phyloP scores from a whole-genome alignment of 495 filamentous ascomycete species.

The Corynascus novoguineensis region DNA sequence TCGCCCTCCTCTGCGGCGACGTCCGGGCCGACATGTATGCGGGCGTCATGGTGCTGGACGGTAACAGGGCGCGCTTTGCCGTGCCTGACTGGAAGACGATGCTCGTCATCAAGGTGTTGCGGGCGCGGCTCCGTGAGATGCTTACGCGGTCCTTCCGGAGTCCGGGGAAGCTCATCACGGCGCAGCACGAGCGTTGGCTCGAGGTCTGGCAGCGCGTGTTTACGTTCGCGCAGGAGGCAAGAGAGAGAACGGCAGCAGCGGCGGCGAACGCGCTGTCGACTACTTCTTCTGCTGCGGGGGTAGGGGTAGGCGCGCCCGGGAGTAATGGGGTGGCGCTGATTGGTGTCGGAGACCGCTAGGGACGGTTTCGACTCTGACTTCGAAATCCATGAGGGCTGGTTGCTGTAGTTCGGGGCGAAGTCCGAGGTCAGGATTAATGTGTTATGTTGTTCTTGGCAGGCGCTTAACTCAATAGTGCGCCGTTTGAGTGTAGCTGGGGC shows the following conservation, averaged over 20 bases:
- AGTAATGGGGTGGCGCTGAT: background rate
- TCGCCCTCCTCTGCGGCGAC: slow-evolving; percentile 81
- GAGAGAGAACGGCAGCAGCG: slow-evolving; percentile 20
- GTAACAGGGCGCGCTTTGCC: slow-evolving; percentile 80
- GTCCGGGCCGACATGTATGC: slow-evolving; percentile 81
- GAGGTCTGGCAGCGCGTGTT: slow-evolving; percentile 60
- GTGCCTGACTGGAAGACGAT: slow-evolving; percentile 87
- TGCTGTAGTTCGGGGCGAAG: too few relatives aligned
- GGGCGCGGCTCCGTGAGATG: slow-evolving; percentile 61
- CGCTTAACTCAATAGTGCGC: too few relatives aligned
- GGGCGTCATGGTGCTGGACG: slow-evolving; percentile 78
- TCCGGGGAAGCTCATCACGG: slow-evolving; percentile 64
- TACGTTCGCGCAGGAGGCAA: slow-evolving; percentile 27
- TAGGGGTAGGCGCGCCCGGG: background rate
- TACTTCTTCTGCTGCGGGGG: background rate
- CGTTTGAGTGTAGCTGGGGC: too few relatives aligned
- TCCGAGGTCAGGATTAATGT: too few relatives aligned
- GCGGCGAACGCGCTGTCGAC: background rate
- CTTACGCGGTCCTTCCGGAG: slow-evolving; percentile 62
- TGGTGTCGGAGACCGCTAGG: too few relatives aligned
- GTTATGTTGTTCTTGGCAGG: too few relatives aligned
- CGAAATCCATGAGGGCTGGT: too few relatives aligned
- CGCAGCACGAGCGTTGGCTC: slow-evolving; percentile 67
- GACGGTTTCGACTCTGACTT: too few relatives aligned
- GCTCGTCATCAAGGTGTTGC: slow-evolving; percentile 74